These are phyloP conservation scores for Cordyceps sp. DNA, from an alignment of 2,329 filamentous ascomycete species.

Conservation along the genomic window DNA sequence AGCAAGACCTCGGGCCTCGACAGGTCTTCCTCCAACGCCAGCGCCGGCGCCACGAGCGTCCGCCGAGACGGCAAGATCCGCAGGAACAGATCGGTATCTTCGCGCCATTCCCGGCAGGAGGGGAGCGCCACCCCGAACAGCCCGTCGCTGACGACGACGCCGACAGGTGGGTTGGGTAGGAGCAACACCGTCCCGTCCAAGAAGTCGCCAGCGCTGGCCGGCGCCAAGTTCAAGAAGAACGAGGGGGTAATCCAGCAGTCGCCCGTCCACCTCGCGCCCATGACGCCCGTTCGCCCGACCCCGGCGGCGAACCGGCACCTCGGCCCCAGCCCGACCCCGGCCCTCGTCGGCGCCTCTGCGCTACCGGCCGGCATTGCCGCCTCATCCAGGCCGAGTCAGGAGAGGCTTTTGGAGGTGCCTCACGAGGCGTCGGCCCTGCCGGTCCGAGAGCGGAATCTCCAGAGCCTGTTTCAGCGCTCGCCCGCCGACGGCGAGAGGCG, in stretches of 20 bases:
- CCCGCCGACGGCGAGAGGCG: slow-evolving; percentile 46
- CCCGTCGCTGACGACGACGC: slow-evolving; percentile 34
- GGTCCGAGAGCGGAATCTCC: slow-evolving; percentile 48
- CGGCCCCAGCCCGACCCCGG: slow-evolving; percentile 14
- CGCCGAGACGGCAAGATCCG: slow-evolving; percentile 65
- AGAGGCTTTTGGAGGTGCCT: slow-evolving; percentile 25
- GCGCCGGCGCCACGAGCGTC: slow-evolving; percentile 74
- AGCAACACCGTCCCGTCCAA: slow-evolving; percentile 94
- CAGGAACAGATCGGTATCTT: slow-evolving; percentile 83
- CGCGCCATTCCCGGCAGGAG: slow-evolving; percentile 66
- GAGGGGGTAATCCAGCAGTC: slow-evolving; percentile 14
- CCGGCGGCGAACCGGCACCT: slow-evolving; percentile 4
- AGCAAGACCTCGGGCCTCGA: slow-evolving; percentile 29
- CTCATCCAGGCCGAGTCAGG: slow-evolving; percentile 28
- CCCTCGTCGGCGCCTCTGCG: slow-evolving; percentile 9
- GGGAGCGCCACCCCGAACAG: slow-evolving; percentile 54
- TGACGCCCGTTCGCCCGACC: slow-evolving; percentile 16
- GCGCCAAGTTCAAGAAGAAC: slow-evolving; percentile 43
- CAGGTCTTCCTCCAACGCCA: slow-evolving; percentile 72
- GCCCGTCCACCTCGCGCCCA: slow-evolving; percentile 19
- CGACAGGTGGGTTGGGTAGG: slow-evolving; percentile 37
- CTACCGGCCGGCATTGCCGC: slow-evolving; percentile 13
- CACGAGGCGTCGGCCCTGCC: slow-evolving; percentile 37
- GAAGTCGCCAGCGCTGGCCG: slow-evolving; percentile 56
- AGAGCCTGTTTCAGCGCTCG: slow-evolving; percentile 55